These are phyloP conservation scores for Astraeus odoratus DNA, from an alignment of 768 basidiomycete species.

Conservation along the genomic window DNA sequence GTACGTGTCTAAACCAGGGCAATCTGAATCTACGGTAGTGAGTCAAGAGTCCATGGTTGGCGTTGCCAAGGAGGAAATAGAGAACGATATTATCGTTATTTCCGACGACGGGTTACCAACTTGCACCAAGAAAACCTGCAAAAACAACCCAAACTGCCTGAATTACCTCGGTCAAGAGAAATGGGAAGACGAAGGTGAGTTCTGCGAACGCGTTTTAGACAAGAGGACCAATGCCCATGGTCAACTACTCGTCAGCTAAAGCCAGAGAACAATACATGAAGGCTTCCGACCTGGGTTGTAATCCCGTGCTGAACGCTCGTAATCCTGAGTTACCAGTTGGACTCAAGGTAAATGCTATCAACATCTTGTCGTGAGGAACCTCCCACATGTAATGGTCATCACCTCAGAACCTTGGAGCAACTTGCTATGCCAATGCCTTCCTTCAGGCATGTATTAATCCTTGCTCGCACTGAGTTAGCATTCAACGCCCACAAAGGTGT, in stretches of 20 bases:
- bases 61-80: constrained; percentile 36
- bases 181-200: constrained; percentile 69
- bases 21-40: constrained; percentile 8
- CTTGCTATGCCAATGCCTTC: constrained; percentile 95
- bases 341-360: constrained; percentile 47
- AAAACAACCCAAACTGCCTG: constrained; percentile 74
- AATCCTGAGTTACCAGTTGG: constrained; percentile 63
- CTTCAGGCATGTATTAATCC: constrained; percentile 56
- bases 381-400: constrained; percentile 4
- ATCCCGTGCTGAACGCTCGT: constrained; percentile 47
- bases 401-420: constrained; percentile 85
- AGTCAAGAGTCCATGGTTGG: constrained; percentile 7
- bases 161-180: constrained; percentile 81
- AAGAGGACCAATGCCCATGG: constrained; percentile 3
- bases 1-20: constrained; percentile 28
- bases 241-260: constrained; percentile 33
- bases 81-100: constrained; percentile 61
- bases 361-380: neutral
- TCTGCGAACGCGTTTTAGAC: constrained; percentile 8
- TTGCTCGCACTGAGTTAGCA: neutral
- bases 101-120: constrained; percentile 55
- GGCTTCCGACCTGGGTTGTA: constrained; percentile 41
- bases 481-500: constrained; percentile 49
- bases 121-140: constrained; percentile 63
- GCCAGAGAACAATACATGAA: constrained; percentile 47